Evolutionary conservation across 768 basidiomycete species (phyloP).

Genomic region (Tulasnella calospora): DNA sequence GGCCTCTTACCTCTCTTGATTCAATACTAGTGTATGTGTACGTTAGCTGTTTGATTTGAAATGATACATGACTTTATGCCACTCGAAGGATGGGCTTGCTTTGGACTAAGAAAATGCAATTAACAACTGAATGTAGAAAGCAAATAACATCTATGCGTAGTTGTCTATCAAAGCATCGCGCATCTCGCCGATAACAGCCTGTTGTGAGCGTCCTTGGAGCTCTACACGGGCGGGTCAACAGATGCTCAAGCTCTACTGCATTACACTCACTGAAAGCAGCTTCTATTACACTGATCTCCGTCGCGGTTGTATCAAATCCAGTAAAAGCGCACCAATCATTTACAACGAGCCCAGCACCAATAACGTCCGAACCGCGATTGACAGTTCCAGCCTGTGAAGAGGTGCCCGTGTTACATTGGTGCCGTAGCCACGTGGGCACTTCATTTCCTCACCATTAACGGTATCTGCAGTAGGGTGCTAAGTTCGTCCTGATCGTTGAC

Average conservation of each 20-base stretch:
- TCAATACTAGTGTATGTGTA: not conserved
- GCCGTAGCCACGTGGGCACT: not conserved
- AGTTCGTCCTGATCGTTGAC: constrained; percentile 97
- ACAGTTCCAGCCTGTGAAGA: constrained; percentile 82
- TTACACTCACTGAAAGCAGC: constrained; percentile 83
- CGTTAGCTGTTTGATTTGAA: not conserved
- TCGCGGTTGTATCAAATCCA: constrained; percentile 99
- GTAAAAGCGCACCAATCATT: constrained; percentile 99
- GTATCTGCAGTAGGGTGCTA: constrained; percentile 87
- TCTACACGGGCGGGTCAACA: constrained; percentile 43
- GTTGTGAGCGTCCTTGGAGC: constrained; percentile 76
- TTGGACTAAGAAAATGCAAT: not conserved
- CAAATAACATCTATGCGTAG: constrained; percentile 56
- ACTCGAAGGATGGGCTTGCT: not conserved
- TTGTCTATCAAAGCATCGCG: constrained; percentile 84
- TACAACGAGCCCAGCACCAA: constrained; percentile 95
- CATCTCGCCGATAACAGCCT: constrained; percentile 87
- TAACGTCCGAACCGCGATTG: constrained; percentile 95
- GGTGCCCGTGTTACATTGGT: not conserved
- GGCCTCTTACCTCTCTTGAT: not conserved
- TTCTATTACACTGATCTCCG: constrained; percentile 97
- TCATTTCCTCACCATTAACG: constrained; percentile 70
- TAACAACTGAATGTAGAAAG: not conserved
- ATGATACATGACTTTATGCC: constrained; percentile 11
- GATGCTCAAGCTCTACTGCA: not conserved